Conservation (phyloP, 2,329 filamentous ascomycete species). For the Metarhizium album region DNA sequence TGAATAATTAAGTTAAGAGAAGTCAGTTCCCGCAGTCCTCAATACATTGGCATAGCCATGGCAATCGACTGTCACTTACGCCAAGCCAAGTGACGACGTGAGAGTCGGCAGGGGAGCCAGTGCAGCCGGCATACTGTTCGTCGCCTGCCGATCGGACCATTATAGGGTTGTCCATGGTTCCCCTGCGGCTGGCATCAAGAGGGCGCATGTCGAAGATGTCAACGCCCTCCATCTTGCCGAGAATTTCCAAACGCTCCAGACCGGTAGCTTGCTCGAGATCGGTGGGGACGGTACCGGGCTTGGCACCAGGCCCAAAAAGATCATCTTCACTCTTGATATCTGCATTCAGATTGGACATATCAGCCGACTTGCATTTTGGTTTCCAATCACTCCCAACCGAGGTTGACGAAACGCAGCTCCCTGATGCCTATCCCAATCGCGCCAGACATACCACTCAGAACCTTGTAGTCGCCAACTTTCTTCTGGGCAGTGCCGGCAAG, state of each 20-base stretch:
- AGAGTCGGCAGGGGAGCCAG: slow-evolving; percentile 83
- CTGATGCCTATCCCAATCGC: slow-evolving; percentile 6
- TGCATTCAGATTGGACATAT: slow-evolving; percentile 28
- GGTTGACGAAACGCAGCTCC: slow-evolving; percentile 8
- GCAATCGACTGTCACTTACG: slow-evolving; percentile 39
- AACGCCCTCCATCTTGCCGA: slow-evolving; percentile 98
- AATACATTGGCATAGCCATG: not conserved
- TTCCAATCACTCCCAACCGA: slow-evolving; percentile 9
- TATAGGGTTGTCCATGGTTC: slow-evolving; percentile 88
- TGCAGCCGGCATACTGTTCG: slow-evolving; percentile 96
- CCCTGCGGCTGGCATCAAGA: slow-evolving; percentile 79
- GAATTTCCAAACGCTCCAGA: slow-evolving; percentile 95
- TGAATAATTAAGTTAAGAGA: slow-evolving; percentile 26
- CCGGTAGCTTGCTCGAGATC: slow-evolving; percentile 94
- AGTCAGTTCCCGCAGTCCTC: slow-evolving; percentile 1
- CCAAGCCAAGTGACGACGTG: slow-evolving; percentile 87
- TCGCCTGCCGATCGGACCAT: slow-evolving; percentile 83
- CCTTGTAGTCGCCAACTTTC: slow-evolving; percentile 35
- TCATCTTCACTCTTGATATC: slow-evolving; percentile 78
- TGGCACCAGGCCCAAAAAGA: slow-evolving; percentile 73
- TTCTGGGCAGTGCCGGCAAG: slow-evolving; percentile 29
- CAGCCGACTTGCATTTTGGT: slow-evolving; percentile 7
- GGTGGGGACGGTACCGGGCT: slow-evolving; percentile 75
- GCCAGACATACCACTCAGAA: slow-evolving; percentile 33
- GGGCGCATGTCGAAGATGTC: slow-evolving; percentile 98